Evolutionary conservation across 208 protist genomes (phyloP).

Genomic region (Porcisia hertigi): DNA sequence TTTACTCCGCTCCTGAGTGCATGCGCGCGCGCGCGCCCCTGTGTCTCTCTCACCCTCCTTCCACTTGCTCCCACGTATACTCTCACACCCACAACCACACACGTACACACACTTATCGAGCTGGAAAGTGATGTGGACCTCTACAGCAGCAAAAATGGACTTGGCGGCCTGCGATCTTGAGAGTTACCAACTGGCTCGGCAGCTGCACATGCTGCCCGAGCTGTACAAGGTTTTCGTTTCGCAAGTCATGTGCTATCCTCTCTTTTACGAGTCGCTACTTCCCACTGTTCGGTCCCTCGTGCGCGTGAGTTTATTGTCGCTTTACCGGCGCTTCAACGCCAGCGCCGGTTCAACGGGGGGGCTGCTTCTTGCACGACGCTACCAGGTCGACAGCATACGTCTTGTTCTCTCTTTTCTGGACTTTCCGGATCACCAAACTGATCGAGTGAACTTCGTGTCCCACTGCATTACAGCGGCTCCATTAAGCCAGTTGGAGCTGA

Average conservation of each 20-base stretch:
- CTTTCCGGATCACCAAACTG: constrained; percentile 33
- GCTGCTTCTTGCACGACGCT: constrained; percentile 15
- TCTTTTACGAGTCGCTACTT: constrained; percentile 71
- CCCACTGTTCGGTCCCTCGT: constrained; percentile 35
- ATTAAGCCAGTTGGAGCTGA: background rate
- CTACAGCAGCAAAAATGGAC: constrained; percentile 12
- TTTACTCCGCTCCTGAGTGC: background rate
- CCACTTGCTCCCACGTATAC: background rate
- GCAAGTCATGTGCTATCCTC: constrained; percentile 59
- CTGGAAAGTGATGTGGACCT: background rate
- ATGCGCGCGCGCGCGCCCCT: too few relatives aligned
- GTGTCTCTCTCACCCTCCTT: background rate
- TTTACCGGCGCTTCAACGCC: constrained; percentile 38
- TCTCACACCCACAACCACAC: background rate
- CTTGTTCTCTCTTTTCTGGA: constrained; percentile 60
- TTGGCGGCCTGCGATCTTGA: constrained; percentile 42
- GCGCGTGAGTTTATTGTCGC: constrained; percentile 44
- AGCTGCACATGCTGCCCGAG: constrained; percentile 63
- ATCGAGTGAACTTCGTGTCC: constrained; percentile 7
- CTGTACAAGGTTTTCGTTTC: constrained; percentile 52
- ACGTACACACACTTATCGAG: too few relatives aligned
- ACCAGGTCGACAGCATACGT: constrained; percentile 21
- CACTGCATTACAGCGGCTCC: background rate
- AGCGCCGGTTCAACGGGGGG: background rate
- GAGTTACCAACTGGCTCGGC: constrained; percentile 68